Evolutionary conservation across 1,139 yeast species (phyloP).

Genomic region (Diutina catenulata): DNA sequence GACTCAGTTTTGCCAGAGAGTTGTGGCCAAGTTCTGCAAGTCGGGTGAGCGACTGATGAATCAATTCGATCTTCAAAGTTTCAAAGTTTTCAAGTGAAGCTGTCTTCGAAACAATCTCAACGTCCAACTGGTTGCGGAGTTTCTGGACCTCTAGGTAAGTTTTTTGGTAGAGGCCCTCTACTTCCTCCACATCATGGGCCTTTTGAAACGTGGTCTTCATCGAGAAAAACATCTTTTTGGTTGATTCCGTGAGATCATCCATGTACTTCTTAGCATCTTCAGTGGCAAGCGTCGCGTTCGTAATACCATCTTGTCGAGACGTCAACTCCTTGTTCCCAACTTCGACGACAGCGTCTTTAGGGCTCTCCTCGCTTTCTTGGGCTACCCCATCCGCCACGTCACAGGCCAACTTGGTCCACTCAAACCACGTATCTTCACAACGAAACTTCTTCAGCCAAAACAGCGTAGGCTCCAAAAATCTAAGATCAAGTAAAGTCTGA

Average conservation of each 20-base stretch:
- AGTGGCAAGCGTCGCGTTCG: slow-evolving; percentile 7
- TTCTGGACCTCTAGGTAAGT: slow-evolving; percentile 23
- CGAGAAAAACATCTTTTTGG: slow-evolving; percentile 20
- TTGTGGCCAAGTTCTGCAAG: slow-evolving; percentile 25
- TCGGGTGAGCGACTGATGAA: slow-evolving; percentile 24
- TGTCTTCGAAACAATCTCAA: slow-evolving; percentile 15
- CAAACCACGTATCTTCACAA: slow-evolving; percentile 37
- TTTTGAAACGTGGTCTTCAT: slow-evolving; percentile 20
- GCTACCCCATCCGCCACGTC: slow-evolving; percentile 9
- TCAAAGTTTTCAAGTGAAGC: slow-evolving; percentile 26
- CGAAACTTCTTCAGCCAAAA: slow-evolving; percentile 25
- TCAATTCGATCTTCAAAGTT: slow-evolving; percentile 20
- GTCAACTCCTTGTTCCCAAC: neutral
- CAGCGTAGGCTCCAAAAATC: slow-evolving; percentile 22
- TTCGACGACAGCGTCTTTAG: neutral
- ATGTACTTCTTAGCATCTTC: slow-evolving; percentile 8
- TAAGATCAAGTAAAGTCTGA: slow-evolving; percentile 27
- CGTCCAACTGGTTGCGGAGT: slow-evolving; percentile 20
- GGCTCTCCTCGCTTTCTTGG: too few relatives aligned
- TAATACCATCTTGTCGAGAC: slow-evolving; percentile 7
- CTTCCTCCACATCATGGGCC: slow-evolving; percentile 19
- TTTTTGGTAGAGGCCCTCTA: slow-evolving; percentile 23
- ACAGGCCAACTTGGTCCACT: slow-evolving; percentile 30
- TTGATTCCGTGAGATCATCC: slow-evolving; percentile 13
- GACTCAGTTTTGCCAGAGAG: slow-evolving; percentile 17